Base-by-base conservation (phyloP, 495 filamentous ascomycete genomes). In the Penicillium pancosmium region DNA sequence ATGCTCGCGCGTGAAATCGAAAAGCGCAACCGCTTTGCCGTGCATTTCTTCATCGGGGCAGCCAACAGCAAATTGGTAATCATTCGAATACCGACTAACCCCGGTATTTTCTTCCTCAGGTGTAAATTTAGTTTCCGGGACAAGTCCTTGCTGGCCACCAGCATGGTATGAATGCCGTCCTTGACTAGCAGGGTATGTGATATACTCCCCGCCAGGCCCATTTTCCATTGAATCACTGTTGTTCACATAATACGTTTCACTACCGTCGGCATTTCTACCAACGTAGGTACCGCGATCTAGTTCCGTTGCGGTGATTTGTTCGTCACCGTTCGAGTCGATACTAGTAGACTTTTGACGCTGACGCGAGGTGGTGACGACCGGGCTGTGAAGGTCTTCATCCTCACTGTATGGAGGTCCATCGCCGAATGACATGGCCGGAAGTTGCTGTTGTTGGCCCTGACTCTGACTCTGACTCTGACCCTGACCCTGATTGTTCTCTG, bases 21-120 rank as follows among this genome's bases (percentile, higher is more conserved):
- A 98, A 12, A 98, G 80, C 5, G 94, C 95, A 21, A 98, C 91
- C 36, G 93, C 93, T 68, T 96, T 96, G 43, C 93, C 93, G 68
- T 96, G 91, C 91, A 97, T 96, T 70, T 97, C 93, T 73, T 98
- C 93, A 65, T 97, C 93, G 8, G 93, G 92, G 23, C 91, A 95
- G 19, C 91, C 92, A 59, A 98, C 96, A 5, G 91, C 93, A 66
- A 98, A 96, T 64, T 94, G 90, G 72, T 96, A 97, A 66, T 96
- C 91, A 52, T 88, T 85, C 27, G 91, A 92, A 66, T 91, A 95
- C 60, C 91, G 80, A 35, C 88, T 80, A 57, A 84, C 84, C 47
- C 60, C 78, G 52, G 81, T 80, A 38, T 80, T 81, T 18, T 81
- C 78, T 35, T 88, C 84, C 36, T 87, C 85, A 11, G 84, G 87